Evolutionary conservation across 495 filamentous ascomycete genomes (phyloP), one percentile per base, ranked within the genome.

Genomic region (Oidiodendron maius): DNA sequence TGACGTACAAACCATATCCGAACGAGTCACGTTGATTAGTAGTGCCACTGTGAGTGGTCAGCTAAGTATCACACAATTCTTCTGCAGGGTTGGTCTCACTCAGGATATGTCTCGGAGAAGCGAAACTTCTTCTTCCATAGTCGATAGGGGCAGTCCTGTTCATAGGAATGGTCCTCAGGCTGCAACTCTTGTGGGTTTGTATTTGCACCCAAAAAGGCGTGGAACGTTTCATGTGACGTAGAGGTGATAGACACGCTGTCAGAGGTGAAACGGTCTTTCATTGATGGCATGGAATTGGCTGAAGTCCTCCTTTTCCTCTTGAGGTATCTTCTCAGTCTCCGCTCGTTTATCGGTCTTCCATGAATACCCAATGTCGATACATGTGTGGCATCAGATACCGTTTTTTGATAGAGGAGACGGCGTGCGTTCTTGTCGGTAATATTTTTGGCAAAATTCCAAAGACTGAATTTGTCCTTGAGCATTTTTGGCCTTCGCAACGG

Each of bases 81-180:
- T 24, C 16, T 42, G n/a, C 18, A 23, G 21, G 1, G 40, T 11
- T 17, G 11, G 25, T 12, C 11, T 26, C 25, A 42, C 40, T 16
- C 16, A 10, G 40, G 40, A 16, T 10, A 42, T 5, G 6, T 22
- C 16, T 42, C 40, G 21, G 16, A 10, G 6, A 42, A 24, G 40
- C 40, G 40, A 42, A 42, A 42, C 16, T 42, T 42, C 16, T 17
- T 3, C 40, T 22, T 11, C 40, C n/a, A n/a, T n/a, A 18, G 40
- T 42, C 40, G 40, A 24, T 42, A 42, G 21, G 40, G 40, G 40
- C 40, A 42, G 40, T 42, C 16, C 8, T 42, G 16, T 24, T 42
- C 40, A 3, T 42, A 42, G 16, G 8, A 5, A 24, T 24, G 11
- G 6, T 26, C 8, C 11, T 6, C 16, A 10, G n/a, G 16, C 16